Evolutionary conservation across 306 rosid species (phyloP).

Genomic region (Prunus davidiana): DNA sequence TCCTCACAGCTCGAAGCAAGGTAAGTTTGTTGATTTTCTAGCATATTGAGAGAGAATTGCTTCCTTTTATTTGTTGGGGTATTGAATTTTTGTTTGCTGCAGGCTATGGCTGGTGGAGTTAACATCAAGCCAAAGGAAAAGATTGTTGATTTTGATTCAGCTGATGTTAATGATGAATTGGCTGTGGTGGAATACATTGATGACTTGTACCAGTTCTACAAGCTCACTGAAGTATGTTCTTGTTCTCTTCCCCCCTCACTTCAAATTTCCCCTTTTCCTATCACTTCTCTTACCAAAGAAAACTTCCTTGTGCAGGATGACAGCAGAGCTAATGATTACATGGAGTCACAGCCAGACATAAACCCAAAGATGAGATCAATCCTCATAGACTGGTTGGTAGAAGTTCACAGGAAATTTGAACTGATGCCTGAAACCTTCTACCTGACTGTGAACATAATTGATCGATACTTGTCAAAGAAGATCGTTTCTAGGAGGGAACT

Average conservation of each 20-base stretch:
- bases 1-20: conserved; percentile 80
- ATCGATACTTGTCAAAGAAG: conserved; percentile 57
- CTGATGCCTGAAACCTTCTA: conserved; percentile 78
- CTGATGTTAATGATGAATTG: conserved; percentile 58
- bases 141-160: conserved; percentile 49
- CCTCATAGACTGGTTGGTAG: conserved; percentile 78
- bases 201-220: conserved; percentile 63
- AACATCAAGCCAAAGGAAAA: conserved; percentile 33
- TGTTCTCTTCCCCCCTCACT: not conserved
- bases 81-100: not conserved
- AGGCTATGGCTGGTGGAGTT: conserved; percentile 63
- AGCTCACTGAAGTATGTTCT: conserved; percentile 48
- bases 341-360: conserved; percentile 59
- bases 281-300: conserved; percentile 10
- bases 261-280: not conserved
- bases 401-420: conserved; percentile 76
- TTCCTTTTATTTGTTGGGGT: not conserved
- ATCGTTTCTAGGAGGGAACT: conserved; percentile 59
- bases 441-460: conserved; percentile 62
- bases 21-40: conserved; percentile 10
- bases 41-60: not conserved
- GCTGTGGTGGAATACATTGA: conserved; percentile 72
- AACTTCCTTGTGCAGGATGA: conserved; percentile 39
- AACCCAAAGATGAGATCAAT: conserved; percentile 78
- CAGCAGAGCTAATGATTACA: conserved; percentile 50